phyloP scores from a whole-genome alignment of 106 monocot species.

The Xerophyta viscosa region DNA sequence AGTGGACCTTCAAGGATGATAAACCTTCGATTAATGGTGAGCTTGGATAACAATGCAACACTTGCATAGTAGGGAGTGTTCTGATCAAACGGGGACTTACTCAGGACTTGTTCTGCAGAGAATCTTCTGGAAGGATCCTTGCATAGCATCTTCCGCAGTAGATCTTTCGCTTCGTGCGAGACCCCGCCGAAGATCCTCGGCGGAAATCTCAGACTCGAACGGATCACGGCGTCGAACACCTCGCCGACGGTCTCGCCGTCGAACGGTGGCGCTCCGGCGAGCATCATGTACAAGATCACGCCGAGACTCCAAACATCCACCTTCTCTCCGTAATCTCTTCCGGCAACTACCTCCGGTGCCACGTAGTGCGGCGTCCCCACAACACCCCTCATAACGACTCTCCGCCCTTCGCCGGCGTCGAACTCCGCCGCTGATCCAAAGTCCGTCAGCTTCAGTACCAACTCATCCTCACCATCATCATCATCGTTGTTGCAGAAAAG shows the following conservation, averaged over 20 bases:
- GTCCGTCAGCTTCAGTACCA: slow-evolving; percentile 36
- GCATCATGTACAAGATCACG: slow-evolving; percentile 47
- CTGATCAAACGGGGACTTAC: too few relatives aligned
- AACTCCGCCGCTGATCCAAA: slow-evolving; percentile 75
- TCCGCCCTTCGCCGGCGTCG: slow-evolving; percentile 20
- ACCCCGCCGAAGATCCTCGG: slow-evolving; percentile 29
- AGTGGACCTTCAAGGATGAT: too few relatives aligned
- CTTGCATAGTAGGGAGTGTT: too few relatives aligned
- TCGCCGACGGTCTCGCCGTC: slow-evolving; percentile 64
- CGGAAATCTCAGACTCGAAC: slow-evolving; percentile 87
- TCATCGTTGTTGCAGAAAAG: slow-evolving; percentile 21
- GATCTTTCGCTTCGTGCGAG: slow-evolving; percentile 73
- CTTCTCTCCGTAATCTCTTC: slow-evolving; percentile 44
- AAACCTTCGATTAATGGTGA: too few relatives aligned
- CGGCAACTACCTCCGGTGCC: slow-evolving; percentile 73
- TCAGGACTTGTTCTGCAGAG: slow-evolving; percentile 85
- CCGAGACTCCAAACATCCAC: slow-evolving; percentile 58
- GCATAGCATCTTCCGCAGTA: slow-evolving; percentile 75
- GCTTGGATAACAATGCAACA: too few relatives aligned
- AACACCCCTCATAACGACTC: slow-evolving; percentile 52
- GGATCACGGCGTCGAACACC: slow-evolving; percentile 65
- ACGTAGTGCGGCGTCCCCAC: slow-evolving; percentile 85
- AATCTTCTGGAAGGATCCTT: slow-evolving; percentile 54
- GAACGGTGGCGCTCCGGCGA: slow-evolving; percentile 68
- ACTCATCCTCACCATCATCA: too few relatives aligned